A percentile compares a stretch with the other conserved stretches of the same genome.
Conservation (phyloP, 139 green algal genomes). For the Nannochloris sp. region DNA sequence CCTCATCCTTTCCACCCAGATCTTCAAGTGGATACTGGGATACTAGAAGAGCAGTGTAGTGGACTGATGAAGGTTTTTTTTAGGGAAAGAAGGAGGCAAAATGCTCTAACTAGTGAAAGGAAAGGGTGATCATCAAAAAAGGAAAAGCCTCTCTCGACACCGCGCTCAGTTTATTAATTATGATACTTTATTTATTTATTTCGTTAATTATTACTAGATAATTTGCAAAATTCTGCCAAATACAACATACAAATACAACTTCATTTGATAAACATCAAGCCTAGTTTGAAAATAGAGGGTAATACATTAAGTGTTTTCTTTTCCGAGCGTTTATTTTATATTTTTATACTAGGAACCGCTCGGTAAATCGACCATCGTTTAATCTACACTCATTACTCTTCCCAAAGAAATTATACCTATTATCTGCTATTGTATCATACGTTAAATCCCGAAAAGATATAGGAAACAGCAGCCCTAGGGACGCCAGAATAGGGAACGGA, state of each 20-base stretch:
- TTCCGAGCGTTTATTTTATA: too few species aligned
- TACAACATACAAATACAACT: too few species aligned
- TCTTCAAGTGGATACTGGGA: slow-evolving; percentile 48
- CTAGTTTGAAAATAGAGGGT: not conserved
- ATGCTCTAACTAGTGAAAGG: not conserved
- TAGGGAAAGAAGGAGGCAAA: slow-evolving; percentile 16
- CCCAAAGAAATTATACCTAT: slow-evolving; percentile 59
- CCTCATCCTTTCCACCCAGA: slow-evolving; percentile 58
- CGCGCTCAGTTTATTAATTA: not conserved
- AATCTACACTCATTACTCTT: slow-evolving; percentile 45
- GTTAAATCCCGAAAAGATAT: slow-evolving; percentile 35
- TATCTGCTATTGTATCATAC: slow-evolving; percentile 54
- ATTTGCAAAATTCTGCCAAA: not conserved
- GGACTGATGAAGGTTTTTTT: slow-evolving; percentile 64
- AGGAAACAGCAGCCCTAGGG: slow-evolving; percentile 33
- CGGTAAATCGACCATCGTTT: slow-evolving; percentile 15
- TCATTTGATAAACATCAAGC: too few species aligned
- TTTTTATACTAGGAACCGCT: slow-evolving; percentile 8
- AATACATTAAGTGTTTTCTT: not conserved
- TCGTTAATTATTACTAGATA: not conserved
- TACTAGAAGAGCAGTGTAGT: slow-evolving; percentile 54
- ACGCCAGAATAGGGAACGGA: slow-evolving; percentile 48
- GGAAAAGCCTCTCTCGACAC: not conserved
- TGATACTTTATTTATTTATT: not conserved
- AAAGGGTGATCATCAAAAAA: not conserved